Conservation (phyloP, 371 early-diverging fungal genomes). For the Rhizopus arrhizus region DNA sequence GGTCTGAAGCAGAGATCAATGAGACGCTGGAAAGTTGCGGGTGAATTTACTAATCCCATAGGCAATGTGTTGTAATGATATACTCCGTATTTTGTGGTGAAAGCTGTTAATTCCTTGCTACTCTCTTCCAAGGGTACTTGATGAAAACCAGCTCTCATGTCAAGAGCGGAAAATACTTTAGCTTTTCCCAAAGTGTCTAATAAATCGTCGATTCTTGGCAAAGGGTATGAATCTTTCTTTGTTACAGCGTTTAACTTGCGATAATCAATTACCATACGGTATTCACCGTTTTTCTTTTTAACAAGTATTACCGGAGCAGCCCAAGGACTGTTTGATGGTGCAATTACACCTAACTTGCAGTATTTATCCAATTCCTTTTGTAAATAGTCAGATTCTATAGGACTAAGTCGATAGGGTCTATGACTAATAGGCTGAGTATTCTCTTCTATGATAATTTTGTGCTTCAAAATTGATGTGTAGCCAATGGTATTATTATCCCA, state of each 20-base stretch:
- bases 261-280: slow-evolving; percentile 46
- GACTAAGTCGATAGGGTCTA: slow-evolving; percentile 7
- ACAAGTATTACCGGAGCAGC: slow-evolving; percentile 44
- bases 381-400: slow-evolving; percentile 13
- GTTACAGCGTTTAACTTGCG: slow-evolving; percentile 41
- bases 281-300: slow-evolving; percentile 44
- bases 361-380: slow-evolving; percentile 21
- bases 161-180: slow-evolving; percentile 23
- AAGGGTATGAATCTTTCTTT: slow-evolving; percentile 28
- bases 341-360: slow-evolving; percentile 15
- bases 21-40: background rate
- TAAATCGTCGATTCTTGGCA: slow-evolving; percentile 39
- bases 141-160: slow-evolving; percentile 11
- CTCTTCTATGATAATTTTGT: no score
- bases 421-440: slow-evolving; percentile 18
- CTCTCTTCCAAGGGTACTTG: background rate
- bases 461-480: no score
- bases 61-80: background rate
- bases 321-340: slow-evolving; percentile 23
- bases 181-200: slow-evolving; percentile 32
- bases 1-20: slow-evolving; percentile 5
- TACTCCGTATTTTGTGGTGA: slow-evolving; percentile 11
- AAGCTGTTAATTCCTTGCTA: background rate
- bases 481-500: slow-evolving; percentile 6
- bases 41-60: background rate